These are phyloP conservation scores for Coelastrella sp. DNA, from an alignment of 139 green algal genomes.

Conservation along the genomic window DNA sequence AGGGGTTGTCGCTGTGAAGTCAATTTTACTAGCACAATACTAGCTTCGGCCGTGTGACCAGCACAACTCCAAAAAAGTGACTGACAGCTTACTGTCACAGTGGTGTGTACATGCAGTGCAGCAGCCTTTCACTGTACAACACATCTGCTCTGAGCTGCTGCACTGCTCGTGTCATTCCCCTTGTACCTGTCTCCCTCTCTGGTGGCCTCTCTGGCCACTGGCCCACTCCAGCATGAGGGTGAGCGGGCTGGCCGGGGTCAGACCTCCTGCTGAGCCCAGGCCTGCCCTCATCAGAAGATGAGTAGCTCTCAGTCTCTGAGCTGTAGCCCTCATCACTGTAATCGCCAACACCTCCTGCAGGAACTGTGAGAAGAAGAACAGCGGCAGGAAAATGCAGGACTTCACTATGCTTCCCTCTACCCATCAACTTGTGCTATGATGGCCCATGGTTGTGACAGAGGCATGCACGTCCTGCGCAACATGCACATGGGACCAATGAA, in stretches of 20 bases:
- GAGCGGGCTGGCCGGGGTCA: background rate
- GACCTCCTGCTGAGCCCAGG: background rate
- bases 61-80: no score
- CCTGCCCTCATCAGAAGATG: background rate
- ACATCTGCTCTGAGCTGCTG: background rate
- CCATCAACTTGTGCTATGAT: background rate
- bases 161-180: background rate
- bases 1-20: no score
- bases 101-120: no score
- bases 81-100: no score
- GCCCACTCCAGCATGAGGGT: slow-evolving; percentile 13
- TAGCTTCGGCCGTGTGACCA: no score
- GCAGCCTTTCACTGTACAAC: no score
- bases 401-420: no score
- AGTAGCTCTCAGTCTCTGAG: background rate
- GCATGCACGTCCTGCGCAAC: no score
- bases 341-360: background rate
- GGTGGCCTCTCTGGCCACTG: slow-evolving; percentile 12
- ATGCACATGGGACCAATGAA: no score
- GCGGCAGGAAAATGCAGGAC: background rate
- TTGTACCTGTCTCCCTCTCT: slow-evolving; percentile 10
- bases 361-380: background rate
- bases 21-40: no score
- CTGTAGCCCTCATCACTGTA: background rate
- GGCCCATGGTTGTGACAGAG: background rate